Evolutionary conservation across 2,329 filamentous ascomycete genomes (phyloP), one percentile per base, ranked within the genome.

Genomic region (Fusarium keratoplasticum): DNA sequence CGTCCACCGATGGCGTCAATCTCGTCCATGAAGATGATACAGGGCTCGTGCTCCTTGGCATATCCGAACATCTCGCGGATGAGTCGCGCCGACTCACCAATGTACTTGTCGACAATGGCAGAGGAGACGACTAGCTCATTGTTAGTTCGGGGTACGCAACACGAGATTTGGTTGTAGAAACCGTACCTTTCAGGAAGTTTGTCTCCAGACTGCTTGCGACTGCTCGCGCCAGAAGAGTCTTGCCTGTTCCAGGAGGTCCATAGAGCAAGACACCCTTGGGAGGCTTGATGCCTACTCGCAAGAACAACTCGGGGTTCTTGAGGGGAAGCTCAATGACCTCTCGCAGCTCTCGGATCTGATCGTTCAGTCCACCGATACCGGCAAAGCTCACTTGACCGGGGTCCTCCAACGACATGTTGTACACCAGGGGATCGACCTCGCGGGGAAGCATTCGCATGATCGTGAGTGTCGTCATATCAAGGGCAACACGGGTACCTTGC

Each of bases 11-110:
- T 99, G 81, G 96, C 96, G 81, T 99, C 96, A 81, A 99, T 99
- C 86, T 99, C 96, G 88, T 99, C 97, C 96, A 99, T 99, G 90
- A 99, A 99, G 86, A 99, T 99, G 84, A 99, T 99, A 84, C 96
- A 99, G 42, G 96, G 96, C 84, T 99, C 96, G 83, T 99, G 96
- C 83, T 99, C 97, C 86, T 98, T 98, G 80, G 97, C 96, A 81
- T 99, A 99, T 67, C 96, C 97, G 81, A 99, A 99, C 97, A 99
- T 99, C 84, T 99, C 96, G 83, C 96, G 92, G 80, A 99, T 99
- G 76, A 99, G 88, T 76, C 97, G 93, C 40, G 96, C 96, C 13
- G 96, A 99, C 86, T 99, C 96, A 84, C 96, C 96, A 75, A 99
- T 99, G 82, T 99, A 99, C 85, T 99, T 99, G 88, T 99, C 97